A percentile compares a stretch with the other conserved stretches of the same genome.
Conservation (phyloP, 2,329 filamentous ascomycete genomes). For the Onygena corvina region DNA sequence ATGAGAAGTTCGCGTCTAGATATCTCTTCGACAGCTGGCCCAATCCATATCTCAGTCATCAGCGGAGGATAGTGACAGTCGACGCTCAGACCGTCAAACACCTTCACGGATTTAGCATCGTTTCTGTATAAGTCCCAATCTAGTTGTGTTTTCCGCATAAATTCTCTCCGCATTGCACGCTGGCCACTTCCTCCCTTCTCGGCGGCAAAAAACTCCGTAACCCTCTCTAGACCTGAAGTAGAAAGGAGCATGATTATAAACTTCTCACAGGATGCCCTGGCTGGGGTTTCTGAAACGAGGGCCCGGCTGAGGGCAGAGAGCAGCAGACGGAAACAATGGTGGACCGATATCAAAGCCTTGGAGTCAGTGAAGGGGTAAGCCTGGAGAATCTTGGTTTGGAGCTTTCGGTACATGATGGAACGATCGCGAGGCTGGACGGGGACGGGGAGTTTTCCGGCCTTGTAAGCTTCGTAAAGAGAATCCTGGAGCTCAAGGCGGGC, state of each 20-base stretch:
- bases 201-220: conserved; percentile 34
- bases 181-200: conserved; percentile 34
- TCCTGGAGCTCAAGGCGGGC: conserved; percentile 30
- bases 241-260: conserved; percentile 34
- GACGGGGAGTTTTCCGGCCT: conserved; percentile 29
- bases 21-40: conserved; percentile 26
- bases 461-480: conserved; percentile 27
- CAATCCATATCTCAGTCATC: conserved; percentile 32
- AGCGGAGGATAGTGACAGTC: conserved; percentile 19
- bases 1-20: conserved; percentile 18
- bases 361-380: conserved; percentile 32
- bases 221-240: conserved; percentile 28
- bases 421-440: conserved; percentile 26
- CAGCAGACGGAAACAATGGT: conserved; percentile 33
- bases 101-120: conserved; percentile 28
- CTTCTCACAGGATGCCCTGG: conserved; percentile 22
- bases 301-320: conserved; percentile 30
- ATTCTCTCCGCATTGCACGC: conserved; percentile 31
- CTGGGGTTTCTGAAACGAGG: conserved; percentile 25
- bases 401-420: conserved; percentile 26
- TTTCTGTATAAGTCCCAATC: conserved; percentile 29
- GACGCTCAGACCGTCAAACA: conserved; percentile 23
- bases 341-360: conserved; percentile 29
- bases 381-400: conserved; percentile 30
- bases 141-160: conserved; percentile 34